These are phyloP conservation scores for Calonectria hongkongensis DNA, from an alignment of 2,329 filamentous ascomycete species.

Conservation along the genomic window DNA sequence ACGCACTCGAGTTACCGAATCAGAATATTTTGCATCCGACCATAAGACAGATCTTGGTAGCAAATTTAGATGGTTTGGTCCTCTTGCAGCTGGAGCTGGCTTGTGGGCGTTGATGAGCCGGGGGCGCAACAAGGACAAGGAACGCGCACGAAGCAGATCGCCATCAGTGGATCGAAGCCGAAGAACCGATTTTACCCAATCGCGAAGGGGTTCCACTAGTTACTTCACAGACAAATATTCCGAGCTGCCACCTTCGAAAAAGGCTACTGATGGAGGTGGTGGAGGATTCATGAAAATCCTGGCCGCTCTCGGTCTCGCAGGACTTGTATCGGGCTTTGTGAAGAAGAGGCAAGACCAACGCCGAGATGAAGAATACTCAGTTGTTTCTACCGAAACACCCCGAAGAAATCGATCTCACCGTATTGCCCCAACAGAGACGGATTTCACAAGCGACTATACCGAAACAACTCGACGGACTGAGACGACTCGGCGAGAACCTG, in stretches of 20 bases:
- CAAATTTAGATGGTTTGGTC: constrained; percentile 69
- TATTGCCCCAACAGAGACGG: constrained; percentile 65
- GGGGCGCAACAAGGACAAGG: constrained; percentile 65
- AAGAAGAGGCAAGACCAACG: constrained; percentile 70
- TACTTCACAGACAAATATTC: constrained; percentile 81
- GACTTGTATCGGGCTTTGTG: constrained; percentile 75
- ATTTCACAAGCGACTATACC: constrained; percentile 70
- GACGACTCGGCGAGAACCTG: constrained; percentile 53
- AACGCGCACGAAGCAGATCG: constrained; percentile 64
- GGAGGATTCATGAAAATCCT: constrained; percentile 78
- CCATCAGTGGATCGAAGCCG: constrained; percentile 61
- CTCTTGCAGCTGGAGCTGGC: constrained; percentile 72
- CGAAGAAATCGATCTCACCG: constrained; percentile 66
- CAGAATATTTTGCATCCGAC: constrained; percentile 62
- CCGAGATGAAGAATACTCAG: constrained; percentile 77
- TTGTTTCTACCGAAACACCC: constrained; percentile 77
- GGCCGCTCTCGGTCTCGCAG: constrained; percentile 77
- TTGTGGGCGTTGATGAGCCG: constrained; percentile 66
- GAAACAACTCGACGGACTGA: constrained; percentile 56
- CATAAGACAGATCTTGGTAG: constrained; percentile 58
- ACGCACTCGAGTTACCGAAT: constrained; percentile 63
- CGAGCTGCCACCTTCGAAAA: constrained; percentile 62
- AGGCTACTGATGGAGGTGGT: constrained; percentile 65
- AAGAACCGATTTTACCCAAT: constrained; percentile 71
- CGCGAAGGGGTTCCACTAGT: constrained; percentile 72